phyloP scores from a whole-genome alignment of 2,329 filamentous ascomycete genomes.

The Akanthomyces muscarius region DNA sequence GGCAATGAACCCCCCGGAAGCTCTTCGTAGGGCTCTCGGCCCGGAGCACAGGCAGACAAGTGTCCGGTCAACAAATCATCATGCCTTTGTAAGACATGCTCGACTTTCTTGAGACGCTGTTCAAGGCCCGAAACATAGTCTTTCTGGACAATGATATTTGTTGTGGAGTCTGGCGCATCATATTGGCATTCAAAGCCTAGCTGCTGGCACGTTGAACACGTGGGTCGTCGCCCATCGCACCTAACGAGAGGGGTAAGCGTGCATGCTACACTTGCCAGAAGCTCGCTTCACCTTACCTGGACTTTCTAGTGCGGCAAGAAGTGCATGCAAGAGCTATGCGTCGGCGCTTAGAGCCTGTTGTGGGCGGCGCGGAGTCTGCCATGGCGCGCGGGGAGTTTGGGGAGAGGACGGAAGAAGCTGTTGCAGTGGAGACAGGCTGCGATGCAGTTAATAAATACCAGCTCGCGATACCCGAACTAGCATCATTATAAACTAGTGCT shows the following conservation, averaged over 20 bases:
- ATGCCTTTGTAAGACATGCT: constrained; percentile 20
- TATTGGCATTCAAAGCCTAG: constrained; percentile 23
- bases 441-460: constrained; percentile 2
- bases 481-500: background rate
- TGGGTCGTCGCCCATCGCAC: constrained; percentile 24
- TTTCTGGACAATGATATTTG: constrained; percentile 19
- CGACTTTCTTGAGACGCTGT: constrained; percentile 21
- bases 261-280: background rate
- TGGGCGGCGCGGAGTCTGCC: constrained; percentile 1
- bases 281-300: constrained; percentile 17
- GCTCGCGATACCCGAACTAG: background rate
- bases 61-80: constrained; percentile 14
- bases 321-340: constrained; percentile 24
- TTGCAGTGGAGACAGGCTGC: background rate
- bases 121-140: constrained; percentile 20
- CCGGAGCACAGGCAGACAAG: constrained; percentile 3
- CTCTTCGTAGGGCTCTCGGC: background rate
- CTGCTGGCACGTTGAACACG: constrained; percentile 21
- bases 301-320: constrained; percentile 24
- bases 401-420: constrained; percentile 7
- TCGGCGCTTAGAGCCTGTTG: constrained; percentile 14
- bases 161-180: constrained; percentile 21
- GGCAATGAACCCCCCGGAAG: background rate
- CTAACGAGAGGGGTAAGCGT: constrained; percentile 10
- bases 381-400: constrained; percentile 11